These are phyloP conservation scores for Aspergillus ruber DNA, from an alignment of 2,329 filamentous ascomycete genomes.

Conservation along the genomic window DNA sequence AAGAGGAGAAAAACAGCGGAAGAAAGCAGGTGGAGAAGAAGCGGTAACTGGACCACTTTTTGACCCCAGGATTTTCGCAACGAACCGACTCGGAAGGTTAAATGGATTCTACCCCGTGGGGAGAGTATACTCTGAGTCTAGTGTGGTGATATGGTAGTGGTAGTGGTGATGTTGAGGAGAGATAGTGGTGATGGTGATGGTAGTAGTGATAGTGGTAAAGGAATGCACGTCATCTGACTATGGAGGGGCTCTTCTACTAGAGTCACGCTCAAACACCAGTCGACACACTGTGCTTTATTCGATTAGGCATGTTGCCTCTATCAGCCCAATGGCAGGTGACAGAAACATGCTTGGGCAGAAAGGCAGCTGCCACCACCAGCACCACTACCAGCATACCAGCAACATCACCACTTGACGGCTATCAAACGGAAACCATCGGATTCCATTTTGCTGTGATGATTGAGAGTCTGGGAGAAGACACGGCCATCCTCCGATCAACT, in stretches of 20 bases:
- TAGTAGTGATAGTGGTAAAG: background rate
- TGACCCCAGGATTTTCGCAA: constrained; percentile 2
- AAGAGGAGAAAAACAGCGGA: background rate
- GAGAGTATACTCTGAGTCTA: background rate
- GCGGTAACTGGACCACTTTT: background rate
- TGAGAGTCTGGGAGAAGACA: no score
- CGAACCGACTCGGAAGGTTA: constrained; percentile 5
- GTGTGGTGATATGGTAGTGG: background rate
- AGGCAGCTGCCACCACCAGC: background rate
- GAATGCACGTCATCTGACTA: background rate
- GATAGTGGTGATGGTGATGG: background rate
- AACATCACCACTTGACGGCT: no score
- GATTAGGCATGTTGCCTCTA: background rate
- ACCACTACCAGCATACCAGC: background rate
- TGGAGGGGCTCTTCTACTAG: background rate
- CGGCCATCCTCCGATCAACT: no score
- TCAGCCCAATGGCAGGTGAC: background rate
- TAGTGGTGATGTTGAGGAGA: background rate
- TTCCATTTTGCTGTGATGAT: no score
- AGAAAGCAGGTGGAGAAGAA: background rate
- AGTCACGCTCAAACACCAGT: background rate
- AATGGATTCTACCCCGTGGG: constrained; percentile 11
- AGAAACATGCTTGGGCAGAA: background rate
- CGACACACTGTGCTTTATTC: background rate
- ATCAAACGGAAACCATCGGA: no score